Evolutionary conservation across 2,329 filamentous ascomycete species (phyloP).

Genomic region (Sclerotinia spermophila): DNA sequence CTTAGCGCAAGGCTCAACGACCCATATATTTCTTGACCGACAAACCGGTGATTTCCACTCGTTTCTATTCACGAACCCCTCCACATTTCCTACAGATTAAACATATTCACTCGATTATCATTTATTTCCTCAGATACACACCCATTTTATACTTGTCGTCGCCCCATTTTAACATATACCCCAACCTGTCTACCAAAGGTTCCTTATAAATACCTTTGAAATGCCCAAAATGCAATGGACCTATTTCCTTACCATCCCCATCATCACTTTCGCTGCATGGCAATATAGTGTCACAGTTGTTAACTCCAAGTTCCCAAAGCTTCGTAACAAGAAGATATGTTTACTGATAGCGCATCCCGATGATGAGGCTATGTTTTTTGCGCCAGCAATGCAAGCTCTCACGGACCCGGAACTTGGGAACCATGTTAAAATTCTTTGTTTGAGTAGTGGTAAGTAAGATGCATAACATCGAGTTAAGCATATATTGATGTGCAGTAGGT

Average conservation of each 20-base stretch:
- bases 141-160: conserved; percentile 1
- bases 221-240: conserved; percentile 33
- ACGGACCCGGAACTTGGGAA: conserved; percentile 77
- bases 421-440: conserved; percentile 88
- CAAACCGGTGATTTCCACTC: conserved; percentile 6
- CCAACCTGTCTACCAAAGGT: neutral
- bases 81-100: neutral
- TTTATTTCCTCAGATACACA: neutral
- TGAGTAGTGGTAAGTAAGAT: conserved; percentile 66
- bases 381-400: conserved; percentile 80
- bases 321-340: conserved; percentile 81
- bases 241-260: conserved; percentile 35
- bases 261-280: conserved; percentile 41
- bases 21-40: conserved; percentile 6
- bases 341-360: conserved; percentile 95
- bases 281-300: conserved; percentile 37
- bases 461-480: conserved; percentile 8
- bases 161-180: neutral
- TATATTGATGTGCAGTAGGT: conserved; percentile 46
- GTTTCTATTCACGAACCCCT: conserved; percentile 4
- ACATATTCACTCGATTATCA: neutral
- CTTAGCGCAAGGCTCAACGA: conserved; percentile 4
- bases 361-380: conserved; percentile 99
- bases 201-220: neutral
- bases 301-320: conserved; percentile 55